phyloP scores from a whole-genome alignment of 2,329 filamentous ascomycete genomes.

The Botrytis elliptica region DNA sequence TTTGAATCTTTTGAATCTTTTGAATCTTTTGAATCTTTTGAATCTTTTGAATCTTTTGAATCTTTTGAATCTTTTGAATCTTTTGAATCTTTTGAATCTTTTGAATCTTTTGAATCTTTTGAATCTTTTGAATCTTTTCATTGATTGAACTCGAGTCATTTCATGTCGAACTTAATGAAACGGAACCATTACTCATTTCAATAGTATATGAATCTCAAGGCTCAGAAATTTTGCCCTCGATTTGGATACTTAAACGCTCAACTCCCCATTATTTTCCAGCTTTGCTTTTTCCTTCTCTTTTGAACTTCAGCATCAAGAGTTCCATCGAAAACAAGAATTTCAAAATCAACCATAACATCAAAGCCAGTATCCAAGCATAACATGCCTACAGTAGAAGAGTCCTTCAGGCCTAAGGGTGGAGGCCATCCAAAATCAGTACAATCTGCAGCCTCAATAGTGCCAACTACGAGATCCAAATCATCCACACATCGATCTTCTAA shows the following conservation, averaged over 20 bases:
- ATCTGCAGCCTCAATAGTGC: neutral
- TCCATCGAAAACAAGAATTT: neutral
- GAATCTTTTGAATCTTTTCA: too few relatives aligned
- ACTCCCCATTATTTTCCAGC: neutral
- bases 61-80: too few relatives aligned
- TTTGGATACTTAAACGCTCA: neutral
- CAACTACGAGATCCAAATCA: neutral
- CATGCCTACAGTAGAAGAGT: neutral
- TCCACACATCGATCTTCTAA: neutral
- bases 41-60: too few relatives aligned
- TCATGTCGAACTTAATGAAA: neutral
- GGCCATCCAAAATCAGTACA: neutral
- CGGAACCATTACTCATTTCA: neutral
- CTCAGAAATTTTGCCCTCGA: accelerated
- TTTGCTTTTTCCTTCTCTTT: neutral
- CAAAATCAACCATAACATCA: neutral
- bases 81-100: too few relatives aligned
- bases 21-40: too few relatives aligned
- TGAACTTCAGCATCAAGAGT: neutral
- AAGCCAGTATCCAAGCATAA: neutral
- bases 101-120: too few relatives aligned
- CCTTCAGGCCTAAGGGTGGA: neutral
- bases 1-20: too few relatives aligned
- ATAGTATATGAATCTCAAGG: neutral
- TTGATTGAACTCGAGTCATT: neutral